These are phyloP conservation scores for Cladosporium oxysporum DNA, from an alignment of 2,329 filamentous ascomycete genomes.

Conservation along the genomic window DNA sequence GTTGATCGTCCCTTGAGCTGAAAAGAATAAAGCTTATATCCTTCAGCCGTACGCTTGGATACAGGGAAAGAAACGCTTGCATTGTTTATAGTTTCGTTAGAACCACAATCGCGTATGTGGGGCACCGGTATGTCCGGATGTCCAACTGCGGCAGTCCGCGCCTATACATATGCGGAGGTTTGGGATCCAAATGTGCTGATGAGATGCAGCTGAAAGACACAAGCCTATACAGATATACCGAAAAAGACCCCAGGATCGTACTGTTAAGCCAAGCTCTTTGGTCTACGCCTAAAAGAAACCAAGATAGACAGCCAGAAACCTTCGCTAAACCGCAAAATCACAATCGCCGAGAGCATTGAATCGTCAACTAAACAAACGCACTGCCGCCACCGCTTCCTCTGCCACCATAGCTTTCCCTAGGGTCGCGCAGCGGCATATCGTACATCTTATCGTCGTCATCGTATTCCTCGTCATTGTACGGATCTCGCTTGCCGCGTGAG, in stretches of 20 bases:
- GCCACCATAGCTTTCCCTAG: constrained; percentile 21
- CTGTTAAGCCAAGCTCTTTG: not conserved
- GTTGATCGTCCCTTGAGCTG: not conserved
- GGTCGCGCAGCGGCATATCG: constrained; percentile 28
- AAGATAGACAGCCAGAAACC: not conserved
- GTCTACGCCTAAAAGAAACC: not conserved
- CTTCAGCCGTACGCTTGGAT: not conserved
- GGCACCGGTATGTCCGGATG: not conserved
- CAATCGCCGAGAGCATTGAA: not conserved
- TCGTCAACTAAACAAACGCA: constrained; percentile 24
- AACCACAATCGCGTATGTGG: not conserved
- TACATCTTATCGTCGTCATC: constrained; percentile 29
- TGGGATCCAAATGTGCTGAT: not conserved
- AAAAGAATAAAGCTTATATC: not conserved
- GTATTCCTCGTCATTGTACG: constrained; percentile 26
- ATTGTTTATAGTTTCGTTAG: not conserved
- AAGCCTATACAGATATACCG: not conserved
- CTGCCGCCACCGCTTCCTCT: constrained; percentile 20
- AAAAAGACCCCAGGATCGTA: not conserved
- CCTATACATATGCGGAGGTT: not conserved
- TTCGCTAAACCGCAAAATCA: constrained; percentile 6
- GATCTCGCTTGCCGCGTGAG: constrained; percentile 21
- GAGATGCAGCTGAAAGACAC: not conserved
- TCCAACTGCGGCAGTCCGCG: not conserved
- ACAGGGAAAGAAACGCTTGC: not conserved